Conservation (phyloP, 73 alveolate species). For the Symbiodinium pilosum region DNA sequence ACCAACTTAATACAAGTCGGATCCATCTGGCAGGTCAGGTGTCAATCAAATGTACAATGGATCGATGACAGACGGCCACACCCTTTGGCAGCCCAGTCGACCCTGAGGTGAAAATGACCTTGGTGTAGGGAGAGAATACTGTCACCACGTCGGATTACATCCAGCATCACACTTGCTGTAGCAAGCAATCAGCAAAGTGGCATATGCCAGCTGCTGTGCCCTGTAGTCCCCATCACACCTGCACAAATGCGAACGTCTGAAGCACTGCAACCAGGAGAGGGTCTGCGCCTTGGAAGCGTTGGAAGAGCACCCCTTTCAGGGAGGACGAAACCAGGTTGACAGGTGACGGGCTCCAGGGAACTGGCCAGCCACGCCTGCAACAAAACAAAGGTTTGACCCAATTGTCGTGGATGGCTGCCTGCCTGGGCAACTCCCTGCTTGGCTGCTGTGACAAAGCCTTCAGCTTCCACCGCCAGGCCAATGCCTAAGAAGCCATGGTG, state of each 20-base stretch:
- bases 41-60: conserved; percentile 63
- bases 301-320: not conserved
- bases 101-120: conserved; percentile 92
- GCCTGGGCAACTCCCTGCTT: conserved; percentile 1
- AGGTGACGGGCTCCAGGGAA: not conserved
- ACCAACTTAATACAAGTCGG: not conserved
- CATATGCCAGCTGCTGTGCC: conserved; percentile 79
- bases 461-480: not conserved
- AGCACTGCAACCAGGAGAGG: too few relatives aligned
- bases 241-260: too few relatives aligned
- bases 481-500: too few relatives aligned
- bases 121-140: not conserved
- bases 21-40: not conserved
- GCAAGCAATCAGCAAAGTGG: too few relatives aligned
- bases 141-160: not conserved
- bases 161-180: too few relatives aligned
- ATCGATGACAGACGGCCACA: conserved; percentile 66
- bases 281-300: too few relatives aligned
- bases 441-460: conserved; percentile 4
- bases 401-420: too few relatives aligned
- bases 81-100: conserved; percentile 89
- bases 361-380: not conserved
- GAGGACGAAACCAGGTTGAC: not conserved
- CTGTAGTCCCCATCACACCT: not conserved
- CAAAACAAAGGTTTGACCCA: too few relatives aligned